Evolutionary conservation across 495 filamentous ascomycete species (phyloP).

Genomic region (Hypoxylon fuscum): DNA sequence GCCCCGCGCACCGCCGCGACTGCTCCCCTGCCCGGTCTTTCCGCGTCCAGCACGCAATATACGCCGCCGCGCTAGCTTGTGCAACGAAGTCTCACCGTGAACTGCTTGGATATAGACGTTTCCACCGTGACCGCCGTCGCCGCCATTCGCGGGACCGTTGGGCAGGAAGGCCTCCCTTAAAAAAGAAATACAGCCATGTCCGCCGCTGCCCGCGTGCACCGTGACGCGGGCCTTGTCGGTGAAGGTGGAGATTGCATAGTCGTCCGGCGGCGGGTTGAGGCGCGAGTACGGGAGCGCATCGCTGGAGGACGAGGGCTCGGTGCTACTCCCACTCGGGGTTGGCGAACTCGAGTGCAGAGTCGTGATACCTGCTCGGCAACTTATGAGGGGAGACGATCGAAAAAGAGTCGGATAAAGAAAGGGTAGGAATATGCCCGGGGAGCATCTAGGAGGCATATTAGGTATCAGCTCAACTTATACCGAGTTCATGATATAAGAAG

Average conservation of each 20-base stretch:
- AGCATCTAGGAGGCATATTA: slow-evolving; percentile 59
- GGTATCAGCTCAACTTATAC: slow-evolving; percentile 13
- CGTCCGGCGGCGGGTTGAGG: slow-evolving; percentile 79
- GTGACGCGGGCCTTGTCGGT: slow-evolving; percentile 83
- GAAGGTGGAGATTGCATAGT: slow-evolving; percentile 84
- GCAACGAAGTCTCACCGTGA: slow-evolving; percentile 86
- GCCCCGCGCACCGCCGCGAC: slow-evolving; percentile 79
- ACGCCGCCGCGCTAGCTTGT: slow-evolving; percentile 85
- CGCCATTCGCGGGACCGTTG: slow-evolving; percentile 94
- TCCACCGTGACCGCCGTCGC: slow-evolving; percentile 90
- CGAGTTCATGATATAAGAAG: slow-evolving; percentile 9
- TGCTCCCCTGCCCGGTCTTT: slow-evolving; percentile 85
- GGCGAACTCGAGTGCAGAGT: slow-evolving; percentile 31
- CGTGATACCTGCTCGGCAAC: slow-evolving; percentile 35
- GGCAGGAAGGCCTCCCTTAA: slow-evolving; percentile 86
- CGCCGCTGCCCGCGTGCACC: slow-evolving; percentile 79
- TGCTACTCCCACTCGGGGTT: slow-evolving; percentile 44
- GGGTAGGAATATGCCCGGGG: slow-evolving; percentile 62
- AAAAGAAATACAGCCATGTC: slow-evolving; percentile 93
- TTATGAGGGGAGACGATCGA: slow-evolving; percentile 44
- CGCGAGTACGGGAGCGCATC: slow-evolving; percentile 59
- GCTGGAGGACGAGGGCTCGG: slow-evolving; percentile 41
- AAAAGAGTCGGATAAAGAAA: slow-evolving; percentile 72
- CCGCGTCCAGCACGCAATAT: slow-evolving; percentile 81
- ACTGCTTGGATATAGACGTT: slow-evolving; percentile 95